Evolutionary conservation across 257 asterid genomes (phyloP).

Genomic region (Capsicum rhomboideum): DNA sequence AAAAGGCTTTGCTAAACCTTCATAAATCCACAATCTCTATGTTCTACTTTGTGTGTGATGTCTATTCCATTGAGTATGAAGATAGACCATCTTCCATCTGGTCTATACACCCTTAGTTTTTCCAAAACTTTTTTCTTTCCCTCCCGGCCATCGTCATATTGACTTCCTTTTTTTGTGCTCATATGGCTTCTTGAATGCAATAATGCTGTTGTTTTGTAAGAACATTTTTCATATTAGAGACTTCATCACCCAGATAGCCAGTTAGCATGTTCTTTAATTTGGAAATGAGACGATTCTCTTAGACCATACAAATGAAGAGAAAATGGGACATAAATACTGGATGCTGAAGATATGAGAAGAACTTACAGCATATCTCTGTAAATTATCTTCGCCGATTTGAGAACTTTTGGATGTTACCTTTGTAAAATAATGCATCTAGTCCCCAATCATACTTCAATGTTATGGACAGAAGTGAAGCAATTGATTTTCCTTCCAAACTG

Average conservation of each 20-base stretch:
- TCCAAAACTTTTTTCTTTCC: not conserved
- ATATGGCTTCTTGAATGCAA: not conserved
- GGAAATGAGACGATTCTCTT: not conserved
- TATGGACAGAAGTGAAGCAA: not conserved
- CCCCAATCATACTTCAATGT: too few species aligned
- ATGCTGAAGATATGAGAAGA: not conserved
- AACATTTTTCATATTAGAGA: not conserved
- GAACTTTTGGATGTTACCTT: not conserved
- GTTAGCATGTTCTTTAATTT: not conserved
- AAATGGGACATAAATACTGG: not conserved
- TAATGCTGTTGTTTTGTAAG: not conserved
- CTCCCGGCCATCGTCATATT: not conserved
- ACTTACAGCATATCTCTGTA: not conserved
- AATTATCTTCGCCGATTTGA: not conserved
- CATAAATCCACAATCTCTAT: not conserved
- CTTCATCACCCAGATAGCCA: not conserved
- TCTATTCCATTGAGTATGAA: not conserved
- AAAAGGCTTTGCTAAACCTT: not conserved
- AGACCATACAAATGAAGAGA: not conserved
- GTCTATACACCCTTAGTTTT: not conserved
- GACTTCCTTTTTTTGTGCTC: not conserved
- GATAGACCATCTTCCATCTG: not conserved
- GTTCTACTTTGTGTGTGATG: not conserved
- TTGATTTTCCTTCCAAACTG: not conserved
- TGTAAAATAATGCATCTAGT: not conserved